Base-by-base conservation (phyloP, 2,329 filamentous ascomycete species). In the Cercospora sojina region DNA sequence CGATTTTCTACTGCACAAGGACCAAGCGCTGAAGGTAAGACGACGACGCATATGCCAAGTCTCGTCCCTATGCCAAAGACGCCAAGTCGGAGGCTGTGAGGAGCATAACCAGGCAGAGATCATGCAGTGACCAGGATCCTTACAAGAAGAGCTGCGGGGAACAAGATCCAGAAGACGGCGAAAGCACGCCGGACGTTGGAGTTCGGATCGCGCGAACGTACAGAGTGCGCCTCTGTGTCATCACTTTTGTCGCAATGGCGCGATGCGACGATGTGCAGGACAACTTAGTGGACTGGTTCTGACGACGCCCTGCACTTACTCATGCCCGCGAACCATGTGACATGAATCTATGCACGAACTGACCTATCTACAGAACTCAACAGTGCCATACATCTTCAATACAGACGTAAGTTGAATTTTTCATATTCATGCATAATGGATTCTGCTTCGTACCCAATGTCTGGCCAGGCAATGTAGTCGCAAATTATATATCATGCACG, bases 301-400 rank as follows among this genome's bases (percentile, higher is more conserved):
- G 13, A 53, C 47, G 12, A n/a, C 20, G 47, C 29, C 12, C 6
- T 53, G 47, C 47, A 53, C 23, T 29, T 27, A 16, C 10, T 25
- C 23, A 7, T 41, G 35, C 47, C 13, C 20, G 5, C 23, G 47
- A 27, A 23, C 13, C 12, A 53, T 23, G 13, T 8, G 13, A 27
- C 20, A 53, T 53, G 47, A 27, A 9, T 23, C 13, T 29, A 9
- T 60, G 23, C 58, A 49, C 25, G 38, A 13, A 32, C 25, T 43
- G 38, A 43, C 16, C 7, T 29, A 5, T 47, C 8, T 43, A 65
- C 77, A 96, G 92, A 97, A 83, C 85, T 88, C 71, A 88, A 86
- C 75, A 96, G 92, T 74, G 90, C 91, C 78, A 90, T 93, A 76
- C 93, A 97, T 80, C 87, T 90, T 70, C 91, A 96, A 78, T 97